Conservation (phyloP, 805 yeast genomes). For the Isabelozyma pseudorhagii region DNA sequence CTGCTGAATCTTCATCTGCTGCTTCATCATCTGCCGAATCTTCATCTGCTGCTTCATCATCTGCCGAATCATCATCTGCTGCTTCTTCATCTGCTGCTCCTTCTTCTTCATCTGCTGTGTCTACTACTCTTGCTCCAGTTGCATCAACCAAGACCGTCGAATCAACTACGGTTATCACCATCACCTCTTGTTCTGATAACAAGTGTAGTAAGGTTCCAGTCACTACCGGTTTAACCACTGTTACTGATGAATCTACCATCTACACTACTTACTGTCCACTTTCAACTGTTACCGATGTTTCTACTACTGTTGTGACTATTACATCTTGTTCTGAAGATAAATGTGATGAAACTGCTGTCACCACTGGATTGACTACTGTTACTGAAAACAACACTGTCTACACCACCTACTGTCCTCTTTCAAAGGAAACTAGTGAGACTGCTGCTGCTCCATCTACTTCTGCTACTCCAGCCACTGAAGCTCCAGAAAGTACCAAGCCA, state of each 20-base stretch:
- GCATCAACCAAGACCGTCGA: conserved; percentile 10
- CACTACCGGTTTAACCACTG: conserved; percentile 22
- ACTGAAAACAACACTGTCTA: conserved; percentile 11
- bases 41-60: conserved; percentile 1
- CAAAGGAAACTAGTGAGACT: conserved; percentile 1
- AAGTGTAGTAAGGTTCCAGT: conserved; percentile 17
- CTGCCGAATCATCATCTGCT: not conserved
- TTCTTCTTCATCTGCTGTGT: conserved; percentile 4
- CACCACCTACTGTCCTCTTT: conserved; percentile 20
- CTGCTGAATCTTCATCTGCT: too few relatives aligned
- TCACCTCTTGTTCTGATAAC: conserved; percentile 26
- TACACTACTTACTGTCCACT: conserved; percentile 24
- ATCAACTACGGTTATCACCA: conserved; percentile 22
- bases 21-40: not conserved
- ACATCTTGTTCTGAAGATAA: conserved; percentile 26
- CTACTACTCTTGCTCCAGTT: conserved; percentile 9
- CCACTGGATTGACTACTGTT: conserved; percentile 2
- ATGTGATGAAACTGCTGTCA: conserved; percentile 12
- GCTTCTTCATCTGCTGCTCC: conserved; percentile 1
- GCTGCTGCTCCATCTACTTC: conserved; percentile 2
- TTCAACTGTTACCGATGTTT: conserved; percentile 2
- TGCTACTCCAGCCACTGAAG: conserved; percentile 2
- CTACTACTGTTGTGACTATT: conserved; percentile 10
- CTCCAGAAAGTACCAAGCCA: conserved; percentile 2
- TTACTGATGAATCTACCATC: conserved; percentile 14